phyloP scores from a whole-genome alignment of 163 green algal genomes.

The Prototheca wickerhamii region DNA sequence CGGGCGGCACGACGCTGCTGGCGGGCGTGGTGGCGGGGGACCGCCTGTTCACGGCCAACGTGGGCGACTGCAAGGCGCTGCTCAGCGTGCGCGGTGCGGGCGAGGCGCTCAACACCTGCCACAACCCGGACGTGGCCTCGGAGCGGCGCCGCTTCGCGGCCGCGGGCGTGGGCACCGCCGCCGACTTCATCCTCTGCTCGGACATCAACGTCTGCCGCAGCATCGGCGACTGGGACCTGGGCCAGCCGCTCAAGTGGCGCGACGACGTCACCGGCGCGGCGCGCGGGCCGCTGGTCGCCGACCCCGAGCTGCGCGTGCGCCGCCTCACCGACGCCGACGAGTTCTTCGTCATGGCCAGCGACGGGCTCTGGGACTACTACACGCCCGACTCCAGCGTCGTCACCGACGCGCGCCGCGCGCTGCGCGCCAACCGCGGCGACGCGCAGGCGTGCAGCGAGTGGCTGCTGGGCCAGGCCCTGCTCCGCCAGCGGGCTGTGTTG shows the following conservation, averaged over 20 bases:
- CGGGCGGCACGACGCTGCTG: constrained; percentile 31
- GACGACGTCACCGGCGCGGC: neutral
- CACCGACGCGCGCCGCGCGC: constrained; percentile 17
- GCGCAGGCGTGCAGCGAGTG: constrained; percentile 4
- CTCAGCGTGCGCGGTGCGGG: constrained; percentile 20
- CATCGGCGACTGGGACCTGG: constrained; percentile 37
- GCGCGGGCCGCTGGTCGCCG: constrained; percentile 2
- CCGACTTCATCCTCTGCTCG: constrained; percentile 25
- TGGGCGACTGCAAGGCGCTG: constrained; percentile 35
- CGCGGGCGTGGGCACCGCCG: constrained; percentile 13
- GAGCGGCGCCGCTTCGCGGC: constrained; percentile 26
- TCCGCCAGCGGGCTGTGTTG: constrained; percentile 15
- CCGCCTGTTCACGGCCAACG: constrained; percentile 26
- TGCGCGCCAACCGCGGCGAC: constrained; percentile 14
- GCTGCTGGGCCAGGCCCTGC: constrained; percentile 17
- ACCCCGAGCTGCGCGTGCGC: constrained; percentile 18
- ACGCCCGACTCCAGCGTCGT: constrained; percentile 20
- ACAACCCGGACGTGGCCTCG: constrained; percentile 27
- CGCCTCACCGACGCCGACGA: constrained; percentile 16
- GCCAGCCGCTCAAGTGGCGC: constrained; percentile 26
- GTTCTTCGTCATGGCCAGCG: constrained; percentile 28
- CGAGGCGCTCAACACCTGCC: constrained; percentile 24
- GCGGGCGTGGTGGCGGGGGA: constrained; percentile 9
- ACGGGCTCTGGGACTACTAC: constrained; percentile 41
- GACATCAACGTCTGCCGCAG: constrained; percentile 38